Conservation (phyloP, 306 rosid species). For the Hylodesmum podocarpum region DNA sequence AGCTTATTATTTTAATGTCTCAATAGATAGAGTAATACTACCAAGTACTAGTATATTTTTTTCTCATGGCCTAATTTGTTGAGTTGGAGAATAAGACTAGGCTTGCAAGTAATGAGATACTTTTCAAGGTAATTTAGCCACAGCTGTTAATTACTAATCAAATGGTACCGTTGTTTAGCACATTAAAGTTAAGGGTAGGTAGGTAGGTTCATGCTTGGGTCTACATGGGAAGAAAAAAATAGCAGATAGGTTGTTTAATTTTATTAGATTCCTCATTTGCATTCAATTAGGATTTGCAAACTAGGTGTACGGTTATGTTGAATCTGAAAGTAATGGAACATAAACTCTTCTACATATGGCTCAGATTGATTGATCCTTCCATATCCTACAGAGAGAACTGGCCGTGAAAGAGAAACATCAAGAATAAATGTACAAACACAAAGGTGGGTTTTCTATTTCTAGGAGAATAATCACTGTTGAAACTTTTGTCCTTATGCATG, state of each 20-base stretch:
- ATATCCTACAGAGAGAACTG: constrained; percentile 10
- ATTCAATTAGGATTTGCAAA: constrained; percentile 4
- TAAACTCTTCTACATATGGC: constrained; percentile 13
- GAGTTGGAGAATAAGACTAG: background rate
- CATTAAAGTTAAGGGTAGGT: constrained; percentile 5
- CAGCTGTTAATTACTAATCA: background rate
- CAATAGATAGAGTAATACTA: background rate
- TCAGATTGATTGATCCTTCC: constrained; percentile 14
- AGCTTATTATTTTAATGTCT: background rate
- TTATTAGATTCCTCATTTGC: background rate
- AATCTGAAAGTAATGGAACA: background rate
- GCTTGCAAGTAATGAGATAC: background rate
- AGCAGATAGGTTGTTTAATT: background rate
- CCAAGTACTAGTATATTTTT: background rate
- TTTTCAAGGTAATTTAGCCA: background rate
- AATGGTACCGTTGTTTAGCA: background rate
- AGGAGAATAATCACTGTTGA: constrained; percentile 26
- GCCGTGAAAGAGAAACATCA: constrained; percentile 28
- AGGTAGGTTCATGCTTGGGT: constrained; percentile 14
- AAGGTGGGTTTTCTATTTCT: constrained; percentile 22
- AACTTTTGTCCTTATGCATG: constrained; percentile 24
- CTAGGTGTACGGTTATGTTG: background rate
- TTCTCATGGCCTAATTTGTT: background rate
- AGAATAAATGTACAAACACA: constrained; percentile 10
- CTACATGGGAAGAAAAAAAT: background rate